Evolutionary conservation across 2,329 filamentous ascomycete species (phyloP), one percentile per base, ranked within the genome.

Genomic region (Colletotrichum eleusines): DNA sequence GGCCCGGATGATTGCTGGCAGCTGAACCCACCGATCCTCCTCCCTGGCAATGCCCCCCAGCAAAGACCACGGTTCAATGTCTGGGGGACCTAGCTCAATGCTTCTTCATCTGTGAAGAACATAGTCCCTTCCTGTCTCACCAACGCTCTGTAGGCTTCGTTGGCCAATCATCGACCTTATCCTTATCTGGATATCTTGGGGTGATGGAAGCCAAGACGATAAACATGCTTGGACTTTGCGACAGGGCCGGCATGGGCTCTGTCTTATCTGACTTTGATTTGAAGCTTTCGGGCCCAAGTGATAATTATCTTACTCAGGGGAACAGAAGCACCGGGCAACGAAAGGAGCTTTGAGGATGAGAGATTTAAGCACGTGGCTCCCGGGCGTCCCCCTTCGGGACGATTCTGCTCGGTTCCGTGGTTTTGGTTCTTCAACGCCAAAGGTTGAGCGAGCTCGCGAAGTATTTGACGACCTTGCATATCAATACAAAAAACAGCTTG

Each of bases 131-230:
- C 31, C 11, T 44, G 66, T 70, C 40, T 50, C 33, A 40, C 14
- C 2, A 48, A 33, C 26, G 40, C 31, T 67, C 26, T 40, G 16
- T 2, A 18, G 42, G 20, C 46, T 8, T 16, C 31, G n/a, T 16
- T 26, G 31, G 44, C 68, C 63, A 71, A 68, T 68, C 44, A 63
- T 26, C 23, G 58, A 38, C 16, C n/a, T 33, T 28, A 16, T 1
- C 38, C 58, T 71, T 71, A 71, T 71, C 68, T 68, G 44, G 5
- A 31, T 53, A 53, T 54, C 38, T 7, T 9, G 1, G n/a, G 9
- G 40, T 31, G 62, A 66, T 66, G 54, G 20, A 40, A 53, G 58
- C 64, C 64, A 68, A 68, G 68, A 63, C 26, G 26, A 57, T 28
- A 23, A 61, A 57, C 62, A 60, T 51, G 63, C 63, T 69, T 62